A percentile compares a stretch with the other conserved stretches of the same genome.
These are phyloP conservation scores for Castanea mollissima DNA, from an alignment of 306 rosid genomes.

Conservation along the genomic window DNA sequence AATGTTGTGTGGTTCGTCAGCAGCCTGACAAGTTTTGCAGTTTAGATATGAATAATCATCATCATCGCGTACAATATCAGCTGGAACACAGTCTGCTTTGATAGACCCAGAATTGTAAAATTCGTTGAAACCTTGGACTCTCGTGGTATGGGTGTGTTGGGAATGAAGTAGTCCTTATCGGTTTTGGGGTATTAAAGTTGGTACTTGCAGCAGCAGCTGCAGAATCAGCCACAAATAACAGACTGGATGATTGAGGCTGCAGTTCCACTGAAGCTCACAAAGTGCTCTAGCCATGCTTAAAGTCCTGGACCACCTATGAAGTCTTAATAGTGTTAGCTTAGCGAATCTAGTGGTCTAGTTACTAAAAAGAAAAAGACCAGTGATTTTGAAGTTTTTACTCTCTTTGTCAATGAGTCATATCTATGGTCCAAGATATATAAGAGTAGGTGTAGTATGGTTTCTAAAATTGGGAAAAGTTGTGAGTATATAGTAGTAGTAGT, in stretches of 20 bases:
- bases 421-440: too few species aligned
- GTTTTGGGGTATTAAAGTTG: not conserved
- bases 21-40: not conserved
- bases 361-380: too few species aligned
- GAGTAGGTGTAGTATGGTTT: too few species aligned
- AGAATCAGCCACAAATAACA: too few species aligned
- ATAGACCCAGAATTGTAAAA: constrained; percentile 5
- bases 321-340: not conserved
- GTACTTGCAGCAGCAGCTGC: not conserved
- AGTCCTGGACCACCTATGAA: constrained; percentile 51
- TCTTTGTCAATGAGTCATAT: too few species aligned
- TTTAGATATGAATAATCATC: constrained; percentile 15
- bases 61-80: not conserved
- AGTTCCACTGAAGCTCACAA: constrained; percentile 54
- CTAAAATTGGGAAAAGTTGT: too few species aligned
- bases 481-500: too few species aligned
- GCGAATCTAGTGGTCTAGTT: too few species aligned
- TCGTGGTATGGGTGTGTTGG: constrained; percentile 41
- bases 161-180: constrained; percentile 22
- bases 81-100: constrained; percentile 1
- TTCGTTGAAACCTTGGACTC: constrained; percentile 23
- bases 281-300: constrained; percentile 55
- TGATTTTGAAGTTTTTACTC: too few species aligned
- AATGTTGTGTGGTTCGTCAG: not conserved
- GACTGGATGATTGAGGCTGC: constrained; percentile 4